Conservation (phyloP, 2,329 filamentous ascomycete species). For the Trichoderma koningiopsis region DNA sequence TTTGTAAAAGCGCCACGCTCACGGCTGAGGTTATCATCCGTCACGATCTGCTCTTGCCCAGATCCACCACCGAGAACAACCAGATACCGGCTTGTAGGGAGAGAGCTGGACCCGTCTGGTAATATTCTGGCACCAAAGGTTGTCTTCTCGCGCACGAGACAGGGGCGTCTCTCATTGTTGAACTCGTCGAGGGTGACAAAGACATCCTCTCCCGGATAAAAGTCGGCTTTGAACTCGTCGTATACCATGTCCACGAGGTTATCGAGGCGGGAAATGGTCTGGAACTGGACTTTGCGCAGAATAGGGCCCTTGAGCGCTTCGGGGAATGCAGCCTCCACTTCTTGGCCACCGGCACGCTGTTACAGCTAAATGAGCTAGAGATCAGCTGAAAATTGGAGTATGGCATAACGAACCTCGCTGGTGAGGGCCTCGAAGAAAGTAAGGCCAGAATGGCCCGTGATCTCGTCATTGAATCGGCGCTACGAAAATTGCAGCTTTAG, state of each 20-base stretch:
- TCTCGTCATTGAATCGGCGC: constrained; percentile 92
- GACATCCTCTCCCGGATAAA: constrained; percentile 86
- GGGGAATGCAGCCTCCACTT: constrained; percentile 90
- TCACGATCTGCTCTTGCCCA: constrained; percentile 74
- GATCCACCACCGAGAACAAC: constrained; percentile 68
- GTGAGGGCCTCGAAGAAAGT: constrained; percentile 91
- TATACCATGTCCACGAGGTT: constrained; percentile 70
- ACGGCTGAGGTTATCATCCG: constrained; percentile 79
- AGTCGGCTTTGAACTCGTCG: constrained; percentile 83
- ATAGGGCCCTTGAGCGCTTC: constrained; percentile 90
- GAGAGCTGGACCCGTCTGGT: constrained; percentile 69
- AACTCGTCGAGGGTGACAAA: constrained; percentile 68
- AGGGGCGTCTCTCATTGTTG: constrained; percentile 68
- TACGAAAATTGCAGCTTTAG: constrained; percentile 40
- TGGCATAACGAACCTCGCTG: constrained; percentile 71
- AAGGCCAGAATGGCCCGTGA: constrained; percentile 87
- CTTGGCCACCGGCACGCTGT: constrained; percentile 76
- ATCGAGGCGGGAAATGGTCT: constrained; percentile 85
- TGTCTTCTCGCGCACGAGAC: constrained; percentile 82
- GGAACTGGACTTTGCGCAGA: constrained; percentile 87
- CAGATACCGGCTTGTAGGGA: constrained; percentile 77
- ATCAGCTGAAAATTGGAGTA: neutral
- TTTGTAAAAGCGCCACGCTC: constrained; percentile 95
- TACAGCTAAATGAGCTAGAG: neutral
- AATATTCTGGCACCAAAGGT: constrained; percentile 64